Conservation (phyloP, 2,329 filamentous ascomycete species). For the Nigrospora sphaerica region DNA sequence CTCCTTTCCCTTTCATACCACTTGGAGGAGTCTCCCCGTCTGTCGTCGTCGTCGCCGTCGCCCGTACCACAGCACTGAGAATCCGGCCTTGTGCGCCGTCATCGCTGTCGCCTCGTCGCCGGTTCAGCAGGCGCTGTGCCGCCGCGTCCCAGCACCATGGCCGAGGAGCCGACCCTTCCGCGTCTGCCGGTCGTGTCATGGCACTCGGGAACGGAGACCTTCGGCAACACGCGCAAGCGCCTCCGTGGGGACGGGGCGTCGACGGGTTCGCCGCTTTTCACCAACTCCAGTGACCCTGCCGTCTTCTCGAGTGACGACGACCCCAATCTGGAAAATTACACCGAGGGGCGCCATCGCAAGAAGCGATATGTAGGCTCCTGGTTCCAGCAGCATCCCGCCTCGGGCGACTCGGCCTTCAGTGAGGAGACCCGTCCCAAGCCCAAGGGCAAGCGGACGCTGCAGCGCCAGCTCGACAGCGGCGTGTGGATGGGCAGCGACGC, state of each 20-base stretch:
- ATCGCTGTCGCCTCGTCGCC: not conserved
- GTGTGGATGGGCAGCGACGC: slow-evolving; percentile 61
- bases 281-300: slow-evolving; percentile 63
- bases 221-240: slow-evolving; percentile 31
- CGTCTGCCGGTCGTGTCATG: slow-evolving; percentile 22
- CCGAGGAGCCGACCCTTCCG: slow-evolving; percentile 29
- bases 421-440: slow-evolving; percentile 24
- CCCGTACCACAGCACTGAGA: too few species aligned
- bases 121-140: not conserved
- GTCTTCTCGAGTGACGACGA: slow-evolving; percentile 70
- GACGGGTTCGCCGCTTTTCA: slow-evolving; percentile 27
- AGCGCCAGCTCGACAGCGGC: slow-evolving; percentile 59
- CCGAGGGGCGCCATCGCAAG: slow-evolving; percentile 49
- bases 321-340: slow-evolving; percentile 58
- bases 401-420: slow-evolving; percentile 39
- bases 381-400: slow-evolving; percentile 54
- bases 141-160: slow-evolving; percentile 14
- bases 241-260: slow-evolving; percentile 15
- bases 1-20: not conserved
- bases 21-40: not conserved
- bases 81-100: too few species aligned
- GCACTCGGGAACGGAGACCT: slow-evolving; percentile 20
- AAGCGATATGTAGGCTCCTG: slow-evolving; percentile 59
- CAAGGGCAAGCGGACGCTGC: slow-evolving; percentile 43
- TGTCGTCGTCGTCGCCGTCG: not conserved